These are phyloP conservation scores for Neurospora sp. DNA, from an alignment of 495 filamentous ascomycete genomes.

Conservation along the genomic window DNA sequence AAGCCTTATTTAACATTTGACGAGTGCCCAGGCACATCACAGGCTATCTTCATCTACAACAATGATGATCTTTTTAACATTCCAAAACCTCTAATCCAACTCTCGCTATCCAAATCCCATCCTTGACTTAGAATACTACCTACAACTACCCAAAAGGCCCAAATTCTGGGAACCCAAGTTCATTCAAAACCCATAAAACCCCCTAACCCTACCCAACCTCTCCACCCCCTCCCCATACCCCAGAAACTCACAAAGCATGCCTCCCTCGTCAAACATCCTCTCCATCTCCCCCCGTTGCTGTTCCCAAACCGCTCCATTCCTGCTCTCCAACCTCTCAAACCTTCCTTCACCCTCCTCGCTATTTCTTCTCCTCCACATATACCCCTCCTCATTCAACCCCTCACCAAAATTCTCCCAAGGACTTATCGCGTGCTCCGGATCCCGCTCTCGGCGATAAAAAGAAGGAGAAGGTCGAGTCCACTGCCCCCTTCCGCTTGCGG, in stretches of 20 bases:
- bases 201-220: not conserved
- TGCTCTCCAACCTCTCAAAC: not conserved
- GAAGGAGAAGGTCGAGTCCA: not conserved
- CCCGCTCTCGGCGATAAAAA: not conserved
- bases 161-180: not conserved
- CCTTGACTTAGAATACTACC: not conserved
- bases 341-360: not conserved
- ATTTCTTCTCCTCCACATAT: not conserved
- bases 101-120: not conserved
- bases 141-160: not conserved
- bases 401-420: not conserved
- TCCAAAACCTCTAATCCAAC: not conserved
- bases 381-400: not conserved
- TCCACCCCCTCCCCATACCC: not conserved
- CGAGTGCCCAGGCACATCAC: not conserved
- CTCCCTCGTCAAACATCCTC: not conserved
- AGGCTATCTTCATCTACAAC: not conserved
- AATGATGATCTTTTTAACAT: not conserved
- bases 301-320: not conserved
- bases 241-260: conserved; percentile 2
- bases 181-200: not conserved
- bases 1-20: not conserved
- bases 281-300: not conserved
- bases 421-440: not conserved
- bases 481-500: not conserved